These are phyloP conservation scores for Pyrenochaeta sp. DNA, from an alignment of 2,329 filamentous ascomycete species.

Conservation along the genomic window DNA sequence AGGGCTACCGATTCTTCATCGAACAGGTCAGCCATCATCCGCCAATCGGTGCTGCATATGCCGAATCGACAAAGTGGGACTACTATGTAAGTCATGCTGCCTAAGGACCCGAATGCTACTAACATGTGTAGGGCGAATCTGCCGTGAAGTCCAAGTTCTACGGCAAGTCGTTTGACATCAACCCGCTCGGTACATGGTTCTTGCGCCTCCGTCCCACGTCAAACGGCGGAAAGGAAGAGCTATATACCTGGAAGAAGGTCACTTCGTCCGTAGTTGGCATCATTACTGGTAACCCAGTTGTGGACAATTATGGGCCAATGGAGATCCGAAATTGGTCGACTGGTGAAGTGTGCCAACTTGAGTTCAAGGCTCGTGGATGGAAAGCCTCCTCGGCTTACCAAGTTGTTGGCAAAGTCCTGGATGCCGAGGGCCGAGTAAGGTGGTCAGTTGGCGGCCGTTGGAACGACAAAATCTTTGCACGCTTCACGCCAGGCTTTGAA, in stretches of 20 bases:
- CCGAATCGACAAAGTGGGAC: slow-evolving; percentile 92
- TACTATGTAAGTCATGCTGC: slow-evolving; percentile 69
- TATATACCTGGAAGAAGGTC: slow-evolving; percentile 99
- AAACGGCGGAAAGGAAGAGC: slow-evolving; percentile 73
- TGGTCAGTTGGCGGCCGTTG: slow-evolving; percentile 93
- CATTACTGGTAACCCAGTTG: slow-evolving; percentile 92
- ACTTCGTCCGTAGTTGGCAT: slow-evolving; percentile 98
- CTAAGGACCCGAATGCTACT: slow-evolving; percentile 11
- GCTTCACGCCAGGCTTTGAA: slow-evolving; percentile 90
- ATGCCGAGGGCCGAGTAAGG: slow-evolving; percentile 78
- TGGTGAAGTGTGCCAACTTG: slow-evolving; percentile 85
- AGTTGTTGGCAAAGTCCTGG: slow-evolving; percentile 84
- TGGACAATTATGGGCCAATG: slow-evolving; percentile 99
- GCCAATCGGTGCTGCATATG: slow-evolving; percentile 90
- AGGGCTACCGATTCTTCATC: slow-evolving; percentile 97
- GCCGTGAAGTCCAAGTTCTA: slow-evolving; percentile 97
- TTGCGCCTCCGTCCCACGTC: slow-evolving; percentile 79
- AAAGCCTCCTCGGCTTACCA: slow-evolving; percentile 92
- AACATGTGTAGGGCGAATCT: slow-evolving; percentile 76
- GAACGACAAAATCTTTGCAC: slow-evolving; percentile 97
- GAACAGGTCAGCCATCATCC: slow-evolving; percentile 99
- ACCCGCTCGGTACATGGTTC: slow-evolving; percentile 97
- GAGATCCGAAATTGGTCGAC: slow-evolving; percentile 98
- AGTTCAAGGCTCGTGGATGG: slow-evolving; percentile 97
- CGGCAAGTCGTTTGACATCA: slow-evolving; percentile 96